These are phyloP conservation scores for Podochytrium sp. DNA, from an alignment of 192 early-diverging fungal species.

Conservation along the genomic window DNA sequence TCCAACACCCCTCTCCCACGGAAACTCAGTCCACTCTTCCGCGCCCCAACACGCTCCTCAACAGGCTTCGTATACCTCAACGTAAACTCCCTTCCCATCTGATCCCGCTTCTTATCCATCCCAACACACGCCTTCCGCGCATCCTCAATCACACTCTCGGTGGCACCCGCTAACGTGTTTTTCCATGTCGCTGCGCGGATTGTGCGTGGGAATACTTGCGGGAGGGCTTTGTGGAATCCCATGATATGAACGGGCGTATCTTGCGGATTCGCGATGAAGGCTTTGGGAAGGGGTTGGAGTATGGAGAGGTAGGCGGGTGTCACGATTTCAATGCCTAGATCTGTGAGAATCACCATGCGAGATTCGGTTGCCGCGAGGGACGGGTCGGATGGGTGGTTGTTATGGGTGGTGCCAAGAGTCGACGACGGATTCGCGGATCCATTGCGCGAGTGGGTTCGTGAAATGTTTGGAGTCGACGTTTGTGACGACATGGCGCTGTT, in stretches of 20 bases:
- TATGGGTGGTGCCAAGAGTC: neutral
- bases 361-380: conserved; percentile 3
- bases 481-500: conserved; percentile 20
- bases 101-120: conserved; percentile 8
- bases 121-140: neutral
- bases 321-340: conserved; percentile 55
- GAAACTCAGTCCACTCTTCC: conserved; percentile 38
- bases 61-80: neutral
- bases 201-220: conserved; percentile 36
- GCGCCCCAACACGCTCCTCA: neutral
- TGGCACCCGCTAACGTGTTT: conserved; percentile 37
- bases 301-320: conserved; percentile 28
- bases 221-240: conserved; percentile 42
- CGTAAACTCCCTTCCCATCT: conserved; percentile 17
- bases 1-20: conserved; percentile 39
- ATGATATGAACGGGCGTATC: conserved; percentile 45
- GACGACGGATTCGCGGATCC: neutral
- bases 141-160: neutral
- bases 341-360: conserved; percentile 54
- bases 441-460: neutral
- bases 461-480: conserved; percentile 17
- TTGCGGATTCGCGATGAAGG: conserved; percentile 39
- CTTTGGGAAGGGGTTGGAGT: conserved; percentile 46
- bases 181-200: conserved; percentile 37
- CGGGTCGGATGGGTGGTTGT: neutral